Base-by-base conservation (phyloP, 306 rosid species). In the Betula pendula region DNA sequence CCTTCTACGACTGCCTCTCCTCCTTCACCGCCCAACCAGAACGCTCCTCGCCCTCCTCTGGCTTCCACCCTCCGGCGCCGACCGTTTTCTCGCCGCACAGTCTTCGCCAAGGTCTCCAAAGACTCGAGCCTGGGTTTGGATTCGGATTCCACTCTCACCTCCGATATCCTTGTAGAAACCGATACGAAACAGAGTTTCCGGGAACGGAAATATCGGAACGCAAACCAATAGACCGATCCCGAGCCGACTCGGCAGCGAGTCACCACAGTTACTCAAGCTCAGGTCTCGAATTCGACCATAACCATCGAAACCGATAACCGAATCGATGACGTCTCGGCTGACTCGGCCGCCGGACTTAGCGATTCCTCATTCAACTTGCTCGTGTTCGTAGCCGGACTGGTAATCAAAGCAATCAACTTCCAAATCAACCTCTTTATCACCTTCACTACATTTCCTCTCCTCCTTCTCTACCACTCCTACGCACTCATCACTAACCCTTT, bases 401-500 rank as follows among this genome's bases (percentile, higher is more conserved):
- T 87, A 38, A 77, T 89, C 48, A 91, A 87, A 68, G 87, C 89
- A 74, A 79, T 91, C 67, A 88, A 75, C 62, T 70, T 86, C 56
- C 96, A 89, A 63, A 73, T 91, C 43, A 84, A 85, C 48, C 40
- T 90, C 73, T 75, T 93, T 24, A 17, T 86, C 62, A 59, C 72
- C 77, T 84, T 85, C 49, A 16, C 84, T 1, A 85, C 84, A 40
- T 85, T 79, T 67, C 98, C 98, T 24, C 6, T 82, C 1, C 58
- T 81, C 75, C 84, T 86, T 74, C 22, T 76, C 42, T 84, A 77
- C 47, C 77, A 78, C 27, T 76, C 77, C 8, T 90, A 86, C 60
- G 77, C 75, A 82, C 71, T 93, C 12, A 55, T 87, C 43, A n/a
- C 83, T 27, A 87, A 91, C 72, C 98, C 97, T 38, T 84, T 87